Evolutionary conservation across 2,329 filamentous ascomycete species (phyloP).

Genomic region (Lasiodiplodia citricola): DNA sequence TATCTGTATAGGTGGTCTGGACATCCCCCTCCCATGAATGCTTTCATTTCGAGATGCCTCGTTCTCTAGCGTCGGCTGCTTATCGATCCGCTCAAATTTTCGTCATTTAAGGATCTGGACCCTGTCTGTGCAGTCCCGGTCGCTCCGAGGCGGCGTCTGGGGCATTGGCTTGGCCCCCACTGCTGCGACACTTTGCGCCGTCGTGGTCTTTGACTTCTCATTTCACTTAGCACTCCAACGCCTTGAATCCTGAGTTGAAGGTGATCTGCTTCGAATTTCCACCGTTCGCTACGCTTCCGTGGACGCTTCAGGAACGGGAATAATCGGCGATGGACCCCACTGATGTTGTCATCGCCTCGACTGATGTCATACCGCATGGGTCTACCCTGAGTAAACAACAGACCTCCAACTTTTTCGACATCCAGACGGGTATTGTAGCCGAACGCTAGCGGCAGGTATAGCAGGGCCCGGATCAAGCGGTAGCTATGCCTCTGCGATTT

Average conservation of each 20-base stretch:
- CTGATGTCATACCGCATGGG: constrained; percentile 3
- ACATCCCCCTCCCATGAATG: background rate
- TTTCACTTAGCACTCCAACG: too few species aligned
- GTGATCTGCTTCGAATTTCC: background rate
- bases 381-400: background rate
- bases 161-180: too few species aligned
- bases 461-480: too few species aligned
- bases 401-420: background rate
- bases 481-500: too few species aligned
- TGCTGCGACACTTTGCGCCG: too few species aligned
- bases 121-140: background rate
- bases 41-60: background rate
- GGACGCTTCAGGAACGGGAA: background rate
- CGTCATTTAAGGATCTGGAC: constrained; percentile 1
- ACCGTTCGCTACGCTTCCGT: background rate
- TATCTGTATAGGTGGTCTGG: background rate
- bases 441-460: too few species aligned
- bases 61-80: background rate
- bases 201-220: too few species aligned
- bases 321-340: background rate
- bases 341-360: background rate
- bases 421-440: too few species aligned
- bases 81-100: background rate
- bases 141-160: too few species aligned
- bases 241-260: too few species aligned